Evolutionary conservation across 179 eudicot species (phyloP), one percentile per base, ranked within the genome.

Genomic region (Dionaea muscipula): DNA sequence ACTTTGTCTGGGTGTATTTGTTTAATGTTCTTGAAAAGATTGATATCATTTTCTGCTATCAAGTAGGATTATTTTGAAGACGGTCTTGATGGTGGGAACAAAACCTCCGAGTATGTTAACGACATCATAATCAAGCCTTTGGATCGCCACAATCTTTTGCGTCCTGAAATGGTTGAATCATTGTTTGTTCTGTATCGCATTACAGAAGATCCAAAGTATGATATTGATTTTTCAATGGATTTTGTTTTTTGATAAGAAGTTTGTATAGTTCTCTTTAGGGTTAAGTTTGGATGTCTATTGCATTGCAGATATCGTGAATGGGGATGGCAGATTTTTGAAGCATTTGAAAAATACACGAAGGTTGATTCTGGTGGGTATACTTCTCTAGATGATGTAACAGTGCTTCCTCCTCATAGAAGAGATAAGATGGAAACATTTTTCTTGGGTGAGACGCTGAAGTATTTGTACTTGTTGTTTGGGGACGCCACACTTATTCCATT

Each of bases 391-490:
- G 97, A 90, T 64, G 97, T 90, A 20, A 90, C 97, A 33, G 59
- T 62, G 28, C 24, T 86, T 67, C 95, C 97, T 50, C 97, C 95
- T 50, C 76, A 38, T 16, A 71, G 59, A 64, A 75, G 97, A 67
- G 95, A 90, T 80, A 90, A 86, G 74, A 90, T 90, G 97, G 97
- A 90, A 72, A 90, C 97, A 12, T 90, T 90, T 71, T 90, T 90
- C 77, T 68, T 90, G 74, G 95, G 95, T 19, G 97, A 90, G 74
- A 90, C 97, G 7, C 75, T 90, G 27, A 90, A 90, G 66, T 90
- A 90, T 70, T 53, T 90, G 26, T 90, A 74, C 69, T 75, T 90
- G 61, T 61, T 86, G 27, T 86, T 90, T 58, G 76, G 82, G 16
- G 82, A 86, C 59, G 72, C 43, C 20, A 57, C 57, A 40, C 47